Percentiles rank a stretch among this genome's conserved stretches.
Conservation (phyloP, 2,329 filamentous ascomycete species). For the Pseudogymnoascus verrucosus region DNA sequence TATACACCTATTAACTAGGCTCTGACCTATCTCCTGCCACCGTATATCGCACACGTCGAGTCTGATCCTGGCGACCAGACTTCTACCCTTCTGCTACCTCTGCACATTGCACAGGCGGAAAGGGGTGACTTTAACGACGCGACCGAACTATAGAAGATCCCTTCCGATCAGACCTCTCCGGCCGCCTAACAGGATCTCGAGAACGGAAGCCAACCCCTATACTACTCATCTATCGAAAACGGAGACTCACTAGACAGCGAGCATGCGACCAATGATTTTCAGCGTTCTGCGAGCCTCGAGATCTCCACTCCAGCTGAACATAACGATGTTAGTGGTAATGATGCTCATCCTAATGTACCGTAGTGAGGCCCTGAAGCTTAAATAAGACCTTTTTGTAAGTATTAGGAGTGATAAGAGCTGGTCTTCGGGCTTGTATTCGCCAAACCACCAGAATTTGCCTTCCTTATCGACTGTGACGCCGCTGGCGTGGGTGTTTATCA, state of each 20-base stretch:
- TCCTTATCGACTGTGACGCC: conserved; percentile 44
- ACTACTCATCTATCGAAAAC: neutral
- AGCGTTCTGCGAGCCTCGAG: too few species aligned
- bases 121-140: neutral
- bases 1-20: conserved; percentile 11
- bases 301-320: too few species aligned
- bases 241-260: neutral
- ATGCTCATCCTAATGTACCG: too few species aligned
- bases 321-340: too few species aligned
- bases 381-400: too few species aligned
- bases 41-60: too few species aligned
- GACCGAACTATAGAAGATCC: neutral
- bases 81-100: too few species aligned
- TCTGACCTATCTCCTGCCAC: neutral
- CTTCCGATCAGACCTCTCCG: neutral
- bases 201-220: neutral
- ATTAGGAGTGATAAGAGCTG: conserved; percentile 25
- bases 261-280: too few species aligned
- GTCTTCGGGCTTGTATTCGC: conserved; percentile 52
- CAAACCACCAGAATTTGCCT: conserved; percentile 52
- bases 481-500: conserved; percentile 55
- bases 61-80: too few species aligned
- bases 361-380: too few species aligned
- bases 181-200: neutral
- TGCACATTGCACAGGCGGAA: neutral